Base-by-base conservation (phyloP, 495 filamentous ascomycete species). In the Podospora comata region DNA sequence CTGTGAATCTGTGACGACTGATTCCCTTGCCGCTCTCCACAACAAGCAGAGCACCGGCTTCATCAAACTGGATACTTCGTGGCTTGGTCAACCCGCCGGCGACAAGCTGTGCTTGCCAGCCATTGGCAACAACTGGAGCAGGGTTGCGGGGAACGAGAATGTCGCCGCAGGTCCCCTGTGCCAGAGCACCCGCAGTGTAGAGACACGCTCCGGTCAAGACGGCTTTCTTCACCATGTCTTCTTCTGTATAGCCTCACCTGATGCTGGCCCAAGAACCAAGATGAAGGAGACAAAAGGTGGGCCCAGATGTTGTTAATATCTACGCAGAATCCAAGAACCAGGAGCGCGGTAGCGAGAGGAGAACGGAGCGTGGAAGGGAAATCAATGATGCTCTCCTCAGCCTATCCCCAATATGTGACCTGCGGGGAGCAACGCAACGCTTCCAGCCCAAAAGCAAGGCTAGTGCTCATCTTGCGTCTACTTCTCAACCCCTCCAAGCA, bases 61-160 rank as follows among this genome's bases (percentile, higher is more conserved):
- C 73, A 72, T 90, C 88, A 70, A 90, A 88, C 16, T 81, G 69
- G 48, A 91, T 82, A 15, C 82, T 82, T n/a, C 89, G 79, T 3
- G 89, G 88, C 34, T 74, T 78, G 15, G 69, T 79, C 64, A 91
- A 72, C 5, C 81, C 81, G 4, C 79, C 82, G 13, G 82, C 85
- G 11, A 90, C 77, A 0, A 90, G 76, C 64, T 85, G 81, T 0
- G 80, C 82, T 18, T 76, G 72, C 77, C 86, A 91, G 32, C 87
- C 88, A 27, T 74, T 64, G 11, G 85, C 84, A 15, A 89, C 77
- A 0, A 81, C 77, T 0, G 88, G 88, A 5, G 86, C 74, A 0
- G 81, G 76, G 27, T 87, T 88, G 34, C 27, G 60, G 7, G 63
- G 78, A 0, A 66, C 55, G 11, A 79, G 68, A n/a, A 81, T 65